Evolutionary conservation across 441 rosid species (phyloP).

Genomic region (Mallotus repandus): DNA sequence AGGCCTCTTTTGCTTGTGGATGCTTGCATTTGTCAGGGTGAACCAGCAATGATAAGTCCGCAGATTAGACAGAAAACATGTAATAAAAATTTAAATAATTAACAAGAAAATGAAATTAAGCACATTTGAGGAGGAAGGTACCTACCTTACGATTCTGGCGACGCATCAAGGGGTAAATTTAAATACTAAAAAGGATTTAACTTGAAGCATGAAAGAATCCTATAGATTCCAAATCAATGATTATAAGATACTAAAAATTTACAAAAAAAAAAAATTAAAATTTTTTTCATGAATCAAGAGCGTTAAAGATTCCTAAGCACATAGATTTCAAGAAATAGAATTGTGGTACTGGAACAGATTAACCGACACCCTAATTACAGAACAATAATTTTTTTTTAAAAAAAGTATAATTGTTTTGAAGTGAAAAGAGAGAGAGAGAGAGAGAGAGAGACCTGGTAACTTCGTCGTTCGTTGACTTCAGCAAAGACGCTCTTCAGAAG

Average conservation of each 20-base stretch:
- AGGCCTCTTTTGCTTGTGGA: conserved; percentile 96
- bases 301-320: too few relatives aligned
- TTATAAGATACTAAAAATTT: conserved; percentile 12
- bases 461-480: conserved; percentile 91
- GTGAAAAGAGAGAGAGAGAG: too few relatives aligned
- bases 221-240: conserved; percentile 26
- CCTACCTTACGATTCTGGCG: conserved; percentile 76
- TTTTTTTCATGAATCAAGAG: too few relatives aligned
- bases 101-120: neutral
- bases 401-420: neutral
- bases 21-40: conserved; percentile 99
- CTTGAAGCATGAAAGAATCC: conserved; percentile 98
- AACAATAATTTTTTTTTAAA: too few relatives aligned
- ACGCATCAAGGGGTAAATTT: conserved; percentile 67
- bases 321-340: neutral
- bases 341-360: too few relatives aligned
- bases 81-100: too few relatives aligned
- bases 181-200: conserved; percentile 90
- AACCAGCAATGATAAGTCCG: conserved; percentile 84
- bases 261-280: too few relatives aligned
- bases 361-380: too few relatives aligned
- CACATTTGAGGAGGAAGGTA: neutral
- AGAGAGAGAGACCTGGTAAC: conserved; percentile 56
- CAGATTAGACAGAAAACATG: neutral
- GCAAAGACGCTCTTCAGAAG: conserved; percentile 86